A percentile compares a stretch with the other conserved stretches of the same genome.
These are phyloP conservation scores for Boletus vermiculosoides DNA, from an alignment of 768 basidiomycete genomes.

Conservation along the genomic window DNA sequence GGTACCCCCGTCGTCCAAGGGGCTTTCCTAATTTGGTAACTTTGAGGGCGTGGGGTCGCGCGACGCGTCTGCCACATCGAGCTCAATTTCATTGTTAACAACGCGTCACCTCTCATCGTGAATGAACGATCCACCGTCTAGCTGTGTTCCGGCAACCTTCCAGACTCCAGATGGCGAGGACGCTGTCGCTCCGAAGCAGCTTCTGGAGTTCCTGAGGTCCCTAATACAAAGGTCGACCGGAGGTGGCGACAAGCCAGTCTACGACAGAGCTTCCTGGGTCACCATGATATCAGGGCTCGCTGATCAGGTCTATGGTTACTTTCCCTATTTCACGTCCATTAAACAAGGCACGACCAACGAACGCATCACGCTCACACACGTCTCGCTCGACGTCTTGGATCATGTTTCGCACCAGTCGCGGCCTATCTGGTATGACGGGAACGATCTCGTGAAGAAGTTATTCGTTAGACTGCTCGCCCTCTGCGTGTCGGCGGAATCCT, in stretches of 20 bases:
- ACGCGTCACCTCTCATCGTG: not conserved
- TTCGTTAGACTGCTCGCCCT: constrained; percentile 54
- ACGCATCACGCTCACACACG: constrained; percentile 53
- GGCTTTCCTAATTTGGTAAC: constrained; percentile 11
- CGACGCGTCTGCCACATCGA: not conserved
- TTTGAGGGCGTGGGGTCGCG: not conserved
- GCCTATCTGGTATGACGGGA: constrained; percentile 46
- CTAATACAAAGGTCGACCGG: constrained; percentile 36
- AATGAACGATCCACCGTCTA: constrained; percentile 30
- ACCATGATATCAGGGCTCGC: constrained; percentile 51
- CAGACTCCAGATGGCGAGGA: constrained; percentile 29
- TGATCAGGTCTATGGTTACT: constrained; percentile 50
- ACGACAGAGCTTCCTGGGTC: constrained; percentile 47
- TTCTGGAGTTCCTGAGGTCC: constrained; percentile 43
- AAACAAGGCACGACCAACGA: constrained; percentile 57
- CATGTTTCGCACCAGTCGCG: constrained; percentile 50
- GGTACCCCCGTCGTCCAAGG: not conserved
- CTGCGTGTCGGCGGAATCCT: constrained; percentile 55
- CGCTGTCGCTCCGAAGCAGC: constrained; percentile 35
- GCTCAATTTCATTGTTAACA: not conserved
- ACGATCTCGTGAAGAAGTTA: constrained; percentile 47
- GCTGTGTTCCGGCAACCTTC: constrained; percentile 30
- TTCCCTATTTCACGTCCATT: constrained; percentile 52
- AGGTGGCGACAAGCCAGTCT: constrained; percentile 31
- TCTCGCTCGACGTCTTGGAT: constrained; percentile 54